Base-by-base conservation (phyloP, 2,329 filamentous ascomycete species). In the Penicillium sp. region DNA sequence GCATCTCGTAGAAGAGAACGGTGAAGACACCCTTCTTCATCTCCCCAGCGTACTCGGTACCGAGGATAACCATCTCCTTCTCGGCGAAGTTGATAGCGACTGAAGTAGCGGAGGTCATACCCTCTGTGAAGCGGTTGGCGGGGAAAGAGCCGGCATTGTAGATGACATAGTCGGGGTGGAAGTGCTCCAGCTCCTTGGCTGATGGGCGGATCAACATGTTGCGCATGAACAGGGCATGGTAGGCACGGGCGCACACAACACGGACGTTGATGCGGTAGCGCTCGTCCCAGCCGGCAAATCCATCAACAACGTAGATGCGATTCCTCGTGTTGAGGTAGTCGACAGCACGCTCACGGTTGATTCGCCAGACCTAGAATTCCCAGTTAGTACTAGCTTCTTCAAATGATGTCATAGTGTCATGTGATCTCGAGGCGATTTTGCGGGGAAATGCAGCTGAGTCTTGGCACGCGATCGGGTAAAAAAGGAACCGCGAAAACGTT, bases 51-150 rank as follows among this genome's bases (percentile, higher is more conserved):
- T 99, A 99, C 81, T 99, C 94, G 35, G 94, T 99, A 75, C 94
- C 94, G 57, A 99, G 87, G 74, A 99, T 99, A 66, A 99, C 94
- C 94, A 99, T 99, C 84, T 99, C 94, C 87, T 96, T 97, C 73
- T 97, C 92, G 72, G 89, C 89, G 69, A 99, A 99, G 86, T 99
- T 99, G 82, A 99, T 95, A 66, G 94, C 89, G 52, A 99, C 93
- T 8, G 94, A 99, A 52, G 94, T 99, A 61, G 91, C 90, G 20
- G 94, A 97, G 68, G 94, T 99, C 94, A 99, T 99, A 71, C 94
- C 92, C 75, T 91, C 90, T 59, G 94, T 99, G 80, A 88, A 99
- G 77, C 93, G 87, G 83, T 99, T 99, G 73, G 94, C 94, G 47
- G 94, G 94, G 89, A 99, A 99, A 61, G 90, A 90, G 66, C 94